Percentiles rank a stretch among this genome's conserved stretches.
These are phyloP conservation scores for Cercospora brassicicola DNA, from an alignment of 2,329 filamentous ascomycete species.

Conservation along the genomic window DNA sequence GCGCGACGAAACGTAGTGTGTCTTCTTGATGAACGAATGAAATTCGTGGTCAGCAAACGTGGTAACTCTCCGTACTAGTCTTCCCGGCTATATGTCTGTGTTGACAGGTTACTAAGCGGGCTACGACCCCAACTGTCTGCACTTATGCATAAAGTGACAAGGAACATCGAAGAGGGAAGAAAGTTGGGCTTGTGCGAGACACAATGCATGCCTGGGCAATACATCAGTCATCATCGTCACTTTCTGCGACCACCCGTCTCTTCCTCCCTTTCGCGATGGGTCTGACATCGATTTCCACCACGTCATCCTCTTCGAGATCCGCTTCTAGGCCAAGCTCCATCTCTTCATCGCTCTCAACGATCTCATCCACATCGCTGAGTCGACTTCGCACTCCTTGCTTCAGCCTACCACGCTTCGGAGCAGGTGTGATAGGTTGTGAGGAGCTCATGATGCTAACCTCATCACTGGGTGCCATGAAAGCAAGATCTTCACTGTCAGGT, in stretches of 20 bases:
- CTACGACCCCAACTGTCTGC: neutral
- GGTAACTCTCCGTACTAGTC: neutral
- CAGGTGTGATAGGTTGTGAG: slow-evolving; percentile 28
- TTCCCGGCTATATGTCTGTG: neutral
- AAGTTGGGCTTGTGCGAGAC: neutral
- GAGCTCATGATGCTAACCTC: slow-evolving; percentile 37
- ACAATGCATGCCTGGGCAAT: neutral
- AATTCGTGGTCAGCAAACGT: too few relatives aligned
- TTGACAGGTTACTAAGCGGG: neutral
- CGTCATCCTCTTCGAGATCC: slow-evolving; percentile 10
- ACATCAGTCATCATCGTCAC: slow-evolving; percentile 16
- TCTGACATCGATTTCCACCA: slow-evolving; percentile 9
- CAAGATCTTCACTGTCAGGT: slow-evolving; percentile 48
- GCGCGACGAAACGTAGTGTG: slow-evolving; percentile 8
- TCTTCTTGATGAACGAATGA: neutral
- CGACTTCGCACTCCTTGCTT: slow-evolving; percentile 16
- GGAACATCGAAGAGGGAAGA: neutral
- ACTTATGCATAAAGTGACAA: neutral
- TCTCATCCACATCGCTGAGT: slow-evolving; percentile 22
- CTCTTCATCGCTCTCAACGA: slow-evolving; percentile 17
- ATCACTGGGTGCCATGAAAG: slow-evolving; percentile 50
- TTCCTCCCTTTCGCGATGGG: slow-evolving; percentile 14
- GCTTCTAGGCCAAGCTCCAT: slow-evolving; percentile 3
- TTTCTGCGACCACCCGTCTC: slow-evolving; percentile 27
- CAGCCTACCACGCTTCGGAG: slow-evolving; percentile 19